phyloP scores from a whole-genome alignment of 306 rosid genomes.

The Prunus persica region DNA sequence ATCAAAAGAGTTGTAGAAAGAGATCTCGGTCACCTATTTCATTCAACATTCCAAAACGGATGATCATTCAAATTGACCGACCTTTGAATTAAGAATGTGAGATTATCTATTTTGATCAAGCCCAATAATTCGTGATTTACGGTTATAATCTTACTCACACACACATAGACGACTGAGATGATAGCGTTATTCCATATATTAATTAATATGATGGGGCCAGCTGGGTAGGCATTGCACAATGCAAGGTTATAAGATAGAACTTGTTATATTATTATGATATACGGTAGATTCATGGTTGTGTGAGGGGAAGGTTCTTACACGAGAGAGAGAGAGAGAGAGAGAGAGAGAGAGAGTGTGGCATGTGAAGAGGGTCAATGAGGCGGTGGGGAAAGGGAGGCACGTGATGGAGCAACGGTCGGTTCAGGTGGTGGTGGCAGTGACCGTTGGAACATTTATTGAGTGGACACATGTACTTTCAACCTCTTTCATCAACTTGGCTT shows the following conservation, averaged over 20 bases:
- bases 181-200: too few species aligned
- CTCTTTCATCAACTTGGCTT: not conserved
- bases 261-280: too few species aligned
- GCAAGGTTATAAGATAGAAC: too few species aligned
- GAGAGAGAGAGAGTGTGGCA: not conserved
- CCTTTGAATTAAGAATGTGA: accelerated
- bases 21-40: too few species aligned
- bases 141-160: too few species aligned
- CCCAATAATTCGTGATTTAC: accelerated
- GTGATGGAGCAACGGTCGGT: slow-evolving; percentile 36
- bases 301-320: not conserved
- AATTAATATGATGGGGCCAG: too few species aligned
- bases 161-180: too few species aligned
- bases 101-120: too few species aligned
- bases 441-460: slow-evolving; percentile 42
- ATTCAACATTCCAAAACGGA: too few species aligned
- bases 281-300: not conserved
- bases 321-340: not conserved
- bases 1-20: too few species aligned
- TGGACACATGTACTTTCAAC: not conserved
- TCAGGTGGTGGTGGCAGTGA: slow-evolving; percentile 27
- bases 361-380: slow-evolving; percentile 18
- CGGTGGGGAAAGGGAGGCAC: slow-evolving; percentile 17
- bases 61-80: too few species aligned
- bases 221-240: too few species aligned